Percentiles rank a stretch among this genome's conserved stretches.
Evolutionary conservation across 129 eudicot species (phyloP).

Genomic region (Arctium minus): DNA sequence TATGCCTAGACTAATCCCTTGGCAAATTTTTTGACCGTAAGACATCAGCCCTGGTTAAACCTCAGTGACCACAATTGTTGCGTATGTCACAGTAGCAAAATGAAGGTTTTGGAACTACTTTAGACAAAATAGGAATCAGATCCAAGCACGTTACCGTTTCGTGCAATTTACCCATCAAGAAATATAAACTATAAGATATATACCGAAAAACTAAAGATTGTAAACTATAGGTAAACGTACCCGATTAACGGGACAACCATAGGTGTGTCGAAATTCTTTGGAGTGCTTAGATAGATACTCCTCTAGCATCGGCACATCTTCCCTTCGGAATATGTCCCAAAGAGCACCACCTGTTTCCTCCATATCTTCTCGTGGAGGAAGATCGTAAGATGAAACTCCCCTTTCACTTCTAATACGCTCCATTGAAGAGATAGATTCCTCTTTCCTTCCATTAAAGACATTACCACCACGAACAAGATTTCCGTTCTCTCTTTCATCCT

Average conservation of each 20-base stretch:
- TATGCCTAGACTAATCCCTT: too few species aligned
- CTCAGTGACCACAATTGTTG: too few species aligned
- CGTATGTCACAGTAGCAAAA: too few species aligned
- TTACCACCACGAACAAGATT: background rate
- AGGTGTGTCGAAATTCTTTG: slow-evolving; percentile 63
- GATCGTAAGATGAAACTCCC: background rate
- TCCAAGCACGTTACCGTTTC: background rate
- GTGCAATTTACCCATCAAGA: background rate
- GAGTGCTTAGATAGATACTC: slow-evolving; percentile 52
- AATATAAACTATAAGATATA: background rate
- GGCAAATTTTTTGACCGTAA: too few species aligned
- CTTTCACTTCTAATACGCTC: background rate
- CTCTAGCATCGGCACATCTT: slow-evolving; percentile 57
- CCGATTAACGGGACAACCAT: slow-evolving; percentile 67
- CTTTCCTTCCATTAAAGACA: background rate
- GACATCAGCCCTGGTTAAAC: too few species aligned
- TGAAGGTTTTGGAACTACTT: too few species aligned
- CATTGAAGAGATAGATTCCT: background rate
- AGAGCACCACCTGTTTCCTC: slow-evolving; percentile 53
- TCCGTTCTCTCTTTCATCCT: slow-evolving; percentile 48
- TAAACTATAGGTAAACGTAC: slow-evolving; percentile 22
- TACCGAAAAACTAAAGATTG: background rate
- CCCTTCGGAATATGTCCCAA: slow-evolving; percentile 86
- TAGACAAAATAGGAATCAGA: background rate
- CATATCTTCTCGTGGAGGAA: slow-evolving; percentile 1